These are phyloP conservation scores for Amanita rubescens DNA, from an alignment of 768 basidiomycete genomes.

Conservation along the genomic window DNA sequence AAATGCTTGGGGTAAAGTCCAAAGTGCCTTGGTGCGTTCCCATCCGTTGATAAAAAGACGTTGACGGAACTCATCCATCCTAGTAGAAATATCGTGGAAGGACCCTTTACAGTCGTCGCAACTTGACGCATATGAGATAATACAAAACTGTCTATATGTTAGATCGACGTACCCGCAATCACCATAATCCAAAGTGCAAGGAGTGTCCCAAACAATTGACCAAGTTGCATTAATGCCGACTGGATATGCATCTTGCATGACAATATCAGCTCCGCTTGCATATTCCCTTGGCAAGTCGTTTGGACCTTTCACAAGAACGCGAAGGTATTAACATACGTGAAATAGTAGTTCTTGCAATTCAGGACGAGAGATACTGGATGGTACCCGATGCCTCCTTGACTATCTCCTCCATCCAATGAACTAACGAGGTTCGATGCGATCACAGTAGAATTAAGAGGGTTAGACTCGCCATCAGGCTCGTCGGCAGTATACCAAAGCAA, in stretches of 20 bases:
- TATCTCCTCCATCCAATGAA: conserved; percentile 45
- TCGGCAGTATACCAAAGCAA: conserved; percentile 71
- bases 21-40: conserved; percentile 61
- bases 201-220: conserved; percentile 52
- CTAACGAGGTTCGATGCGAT: conserved; percentile 50
- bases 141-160: not conserved
- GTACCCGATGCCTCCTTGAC: conserved; percentile 44
- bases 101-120: conserved; percentile 58
- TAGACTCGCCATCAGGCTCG: conserved; percentile 65
- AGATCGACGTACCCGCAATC: conserved; percentile 59
- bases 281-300: conserved; percentile 21
- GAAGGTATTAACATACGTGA: conserved; percentile 24
- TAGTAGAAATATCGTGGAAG: conserved; percentile 62
- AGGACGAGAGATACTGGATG: conserved; percentile 61
- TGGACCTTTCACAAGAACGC: not conserved
- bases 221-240: conserved; percentile 57
- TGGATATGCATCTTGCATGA: conserved; percentile 63
- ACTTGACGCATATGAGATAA: conserved; percentile 14
- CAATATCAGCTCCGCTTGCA: conserved; percentile 57
- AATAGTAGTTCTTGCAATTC: conserved; percentile 63
- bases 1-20: conserved; percentile 80
- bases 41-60: conserved; percentile 58
- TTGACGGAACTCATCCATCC: conserved; percentile 60
- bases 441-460: conserved; percentile 55
- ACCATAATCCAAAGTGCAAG: conserved; percentile 59